A percentile compares a stretch with the other conserved stretches of the same genome.
phyloP scores from a whole-genome alignment of 495 filamentous ascomycete genomes.

The Trichocladium antarcticum region DNA sequence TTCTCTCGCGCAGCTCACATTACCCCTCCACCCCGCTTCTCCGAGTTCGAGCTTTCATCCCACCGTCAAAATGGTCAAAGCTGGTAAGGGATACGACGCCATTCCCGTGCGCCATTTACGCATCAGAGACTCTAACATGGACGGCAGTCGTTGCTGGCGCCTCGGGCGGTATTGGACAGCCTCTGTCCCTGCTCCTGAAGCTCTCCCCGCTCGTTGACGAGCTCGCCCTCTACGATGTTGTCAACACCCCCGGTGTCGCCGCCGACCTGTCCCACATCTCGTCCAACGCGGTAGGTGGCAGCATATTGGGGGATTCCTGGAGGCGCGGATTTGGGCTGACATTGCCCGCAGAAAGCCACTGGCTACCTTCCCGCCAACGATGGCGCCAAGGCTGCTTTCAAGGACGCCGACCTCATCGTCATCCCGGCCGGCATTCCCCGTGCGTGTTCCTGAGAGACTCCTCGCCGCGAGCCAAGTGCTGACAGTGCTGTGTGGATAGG shows the following conservation, averaged over 20 bases:
- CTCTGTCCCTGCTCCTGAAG: constrained; percentile 91
- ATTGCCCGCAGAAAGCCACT: constrained; percentile 59
- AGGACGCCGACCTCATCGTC: constrained; percentile 85
- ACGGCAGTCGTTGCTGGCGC: constrained; percentile 80
- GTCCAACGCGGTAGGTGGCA: constrained; percentile 64
- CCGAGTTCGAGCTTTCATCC: constrained; percentile 5
- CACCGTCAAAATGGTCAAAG: constrained; percentile 68
- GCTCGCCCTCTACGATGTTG: constrained; percentile 95
- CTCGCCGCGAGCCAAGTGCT: constrained; percentile 7
- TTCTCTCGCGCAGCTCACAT: not conserved
- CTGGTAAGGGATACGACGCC: constrained; percentile 46
- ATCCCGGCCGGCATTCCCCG: constrained; percentile 97
- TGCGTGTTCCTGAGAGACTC: constrained; percentile 37
- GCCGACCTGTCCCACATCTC: constrained; percentile 97
- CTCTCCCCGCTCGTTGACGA: constrained; percentile 72
- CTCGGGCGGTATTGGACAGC: constrained; percentile 98
- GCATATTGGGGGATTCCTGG: not conserved
- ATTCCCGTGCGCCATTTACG: constrained; percentile 7
- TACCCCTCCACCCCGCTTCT: constrained; percentile 20
- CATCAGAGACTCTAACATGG: constrained; percentile 23
- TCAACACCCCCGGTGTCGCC: constrained; percentile 93
- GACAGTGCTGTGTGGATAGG: constrained; percentile 45
- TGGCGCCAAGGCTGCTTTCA: constrained; percentile 77
- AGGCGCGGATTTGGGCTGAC: constrained; percentile 14
- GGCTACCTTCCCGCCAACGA: constrained; percentile 86